Conservation (phyloP, 108 stramenopile species). For the Nitzschia sp. region DNA sequence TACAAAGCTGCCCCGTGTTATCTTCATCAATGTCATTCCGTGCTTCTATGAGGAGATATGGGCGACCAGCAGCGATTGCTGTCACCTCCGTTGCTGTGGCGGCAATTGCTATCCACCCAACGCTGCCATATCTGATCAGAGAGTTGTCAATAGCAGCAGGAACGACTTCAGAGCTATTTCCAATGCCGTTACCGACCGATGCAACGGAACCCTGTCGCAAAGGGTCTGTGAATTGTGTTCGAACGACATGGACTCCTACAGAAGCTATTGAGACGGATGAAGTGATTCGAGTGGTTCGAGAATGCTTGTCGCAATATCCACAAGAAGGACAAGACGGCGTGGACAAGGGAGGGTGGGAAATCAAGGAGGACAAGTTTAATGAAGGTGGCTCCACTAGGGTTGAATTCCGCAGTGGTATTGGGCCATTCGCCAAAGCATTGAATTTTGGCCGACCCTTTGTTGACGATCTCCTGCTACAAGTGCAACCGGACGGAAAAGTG, state of each 20-base stretch:
- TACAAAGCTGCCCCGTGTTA: too few relatives aligned
- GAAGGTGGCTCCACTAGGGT: not conserved
- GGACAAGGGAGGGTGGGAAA: not conserved
- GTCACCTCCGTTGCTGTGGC: not conserved
- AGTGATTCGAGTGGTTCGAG: not conserved
- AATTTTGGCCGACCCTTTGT: constrained; percentile 3
- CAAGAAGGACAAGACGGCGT: constrained; percentile 2
- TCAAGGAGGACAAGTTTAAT: not conserved
- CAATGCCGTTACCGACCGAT: not conserved
- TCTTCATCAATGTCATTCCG: not conserved
- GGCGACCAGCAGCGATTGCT: not conserved
- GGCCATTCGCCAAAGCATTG: not conserved
- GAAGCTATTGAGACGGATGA: not conserved
- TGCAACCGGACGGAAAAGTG: not conserved
- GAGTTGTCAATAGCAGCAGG: not conserved
- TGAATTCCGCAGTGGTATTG: not conserved
- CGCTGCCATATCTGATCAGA: not conserved
- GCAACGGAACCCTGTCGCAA: not conserved
- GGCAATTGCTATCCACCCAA: not conserved
- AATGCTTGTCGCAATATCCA: not conserved
- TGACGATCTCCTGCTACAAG: not conserved
- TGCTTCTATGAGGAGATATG: not conserved
- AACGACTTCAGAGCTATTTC: not conserved
- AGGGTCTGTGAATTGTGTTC: not conserved
- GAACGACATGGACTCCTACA: constrained; percentile 4